phyloP scores from a whole-genome alignment of 2,329 filamentous ascomycete genomes.

The Aspergillus sp. region DNA sequence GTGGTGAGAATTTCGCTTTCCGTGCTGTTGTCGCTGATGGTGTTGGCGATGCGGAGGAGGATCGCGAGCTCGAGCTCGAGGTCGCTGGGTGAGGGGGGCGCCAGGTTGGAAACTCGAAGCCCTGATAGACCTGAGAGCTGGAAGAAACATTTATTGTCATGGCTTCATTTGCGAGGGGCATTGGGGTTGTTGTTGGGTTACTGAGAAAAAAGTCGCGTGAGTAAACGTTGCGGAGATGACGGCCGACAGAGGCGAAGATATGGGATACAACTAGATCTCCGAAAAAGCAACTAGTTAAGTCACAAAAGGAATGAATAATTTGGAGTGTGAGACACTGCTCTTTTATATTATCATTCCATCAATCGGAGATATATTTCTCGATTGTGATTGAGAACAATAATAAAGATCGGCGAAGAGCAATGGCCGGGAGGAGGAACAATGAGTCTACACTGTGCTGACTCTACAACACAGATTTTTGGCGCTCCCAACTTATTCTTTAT shows the following conservation, averaged over 20 bases:
- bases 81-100: constrained; percentile 9
- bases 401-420: constrained; percentile 1
- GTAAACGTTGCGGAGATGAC: too few species aligned
- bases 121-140: background rate
- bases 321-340: too few species aligned
- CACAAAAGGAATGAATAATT: too few species aligned
- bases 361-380: too few species aligned
- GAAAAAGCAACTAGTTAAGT: too few species aligned
- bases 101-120: constrained; percentile 9
- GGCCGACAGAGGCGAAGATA: too few species aligned
- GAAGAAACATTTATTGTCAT: background rate
- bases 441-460: background rate
- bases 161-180: background rate
- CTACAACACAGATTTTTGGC: too few species aligned
- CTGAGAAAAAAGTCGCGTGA: background rate
- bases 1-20: constrained; percentile 2
- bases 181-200: background rate
- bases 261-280: too few species aligned
- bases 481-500: too few species aligned
- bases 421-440: constrained; percentile 1
- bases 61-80: background rate
- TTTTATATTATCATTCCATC: too few species aligned
- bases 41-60: constrained; percentile 1
- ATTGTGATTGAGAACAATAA: background rate
- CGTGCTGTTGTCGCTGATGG: constrained; percentile 5